Conservation (phyloP, 106 monocot genomes). For the Triglochin maritima region DNA sequence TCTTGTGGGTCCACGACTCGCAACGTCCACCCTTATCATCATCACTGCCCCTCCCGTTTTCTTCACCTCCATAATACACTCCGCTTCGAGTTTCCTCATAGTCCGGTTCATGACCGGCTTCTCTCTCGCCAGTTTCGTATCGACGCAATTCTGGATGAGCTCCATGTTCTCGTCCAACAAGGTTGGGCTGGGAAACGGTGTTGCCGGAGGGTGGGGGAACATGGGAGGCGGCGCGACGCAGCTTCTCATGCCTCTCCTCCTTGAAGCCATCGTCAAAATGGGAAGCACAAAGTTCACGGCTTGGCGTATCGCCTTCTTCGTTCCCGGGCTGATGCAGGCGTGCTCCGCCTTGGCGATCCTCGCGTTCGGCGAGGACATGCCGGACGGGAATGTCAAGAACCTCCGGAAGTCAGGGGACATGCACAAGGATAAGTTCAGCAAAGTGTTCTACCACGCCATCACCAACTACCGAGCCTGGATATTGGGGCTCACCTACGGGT, state of each 20-base stretch:
- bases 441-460: conserved; percentile 45
- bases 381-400: conserved; percentile 42
- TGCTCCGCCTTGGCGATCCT: conserved; percentile 37
- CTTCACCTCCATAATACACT: conserved; percentile 48
- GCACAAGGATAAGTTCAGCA: conserved; percentile 52
- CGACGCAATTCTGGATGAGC: conserved; percentile 93
- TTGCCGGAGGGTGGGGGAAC: conserved; percentile 88
- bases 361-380: conserved; percentile 51
- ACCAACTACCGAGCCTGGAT: conserved; percentile 67
- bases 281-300: conserved; percentile 49
- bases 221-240: conserved; percentile 81
- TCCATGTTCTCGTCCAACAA: conserved; percentile 75
- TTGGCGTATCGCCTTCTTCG: conserved; percentile 61
- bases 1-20: conserved; percentile 57
- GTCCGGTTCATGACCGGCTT: conserved; percentile 74
- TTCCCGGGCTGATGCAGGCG: conserved; percentile 43
- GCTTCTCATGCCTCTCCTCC: conserved; percentile 64
- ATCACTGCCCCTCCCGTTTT: conserved; percentile 59
- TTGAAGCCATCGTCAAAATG: conserved; percentile 34
- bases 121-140: conserved; percentile 76
- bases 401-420: conserved; percentile 44
- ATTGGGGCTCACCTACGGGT: conserved; percentile 47
- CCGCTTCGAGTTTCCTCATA: conserved; percentile 37
- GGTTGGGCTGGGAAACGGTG: conserved; percentile 59
- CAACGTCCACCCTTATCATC: conserved; percentile 58